phyloP scores from a whole-genome alignment of 1,139 yeast genomes.

The Protomyces inundatus region DNA sequence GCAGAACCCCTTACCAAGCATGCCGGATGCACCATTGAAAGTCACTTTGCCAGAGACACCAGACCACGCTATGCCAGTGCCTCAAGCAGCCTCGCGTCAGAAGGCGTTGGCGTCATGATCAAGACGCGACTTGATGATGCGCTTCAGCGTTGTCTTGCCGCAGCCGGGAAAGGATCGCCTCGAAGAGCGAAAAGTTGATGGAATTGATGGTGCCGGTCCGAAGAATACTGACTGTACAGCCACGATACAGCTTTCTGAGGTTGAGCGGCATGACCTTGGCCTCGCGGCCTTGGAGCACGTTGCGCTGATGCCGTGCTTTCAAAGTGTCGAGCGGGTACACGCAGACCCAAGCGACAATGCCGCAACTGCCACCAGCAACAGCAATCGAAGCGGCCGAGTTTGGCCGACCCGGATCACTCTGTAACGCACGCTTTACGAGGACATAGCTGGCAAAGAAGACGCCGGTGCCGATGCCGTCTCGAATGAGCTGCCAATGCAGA shows the following conservation, averaged over 20 bases:
- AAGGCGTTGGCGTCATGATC: background rate
- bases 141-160: background rate
- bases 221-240: constrained; percentile 2
- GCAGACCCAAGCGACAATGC: constrained; percentile 59
- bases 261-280: background rate
- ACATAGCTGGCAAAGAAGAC: constrained; percentile 72
- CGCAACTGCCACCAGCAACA: constrained; percentile 75
- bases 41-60: background rate
- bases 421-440: constrained; percentile 46
- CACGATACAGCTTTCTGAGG: constrained; percentile 7
- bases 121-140: background rate
- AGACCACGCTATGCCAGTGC: background rate
- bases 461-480: constrained; percentile 71
- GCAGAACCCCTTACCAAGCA: background rate
- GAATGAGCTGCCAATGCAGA: constrained; percentile 53
- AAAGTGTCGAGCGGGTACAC: constrained; percentile 78
- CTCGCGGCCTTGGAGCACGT: constrained; percentile 1
- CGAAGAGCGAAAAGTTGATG: constrained; percentile 17
- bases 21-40: background rate
- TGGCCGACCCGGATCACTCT: constrained; percentile 5
- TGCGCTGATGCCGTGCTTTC: constrained; percentile 39
- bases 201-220: constrained; percentile 15
- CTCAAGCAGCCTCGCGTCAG: background rate
- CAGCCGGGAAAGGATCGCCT: background rate
- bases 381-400: constrained; percentile 40